Evolutionary conservation across 176 grass and related monocot genomes (phyloP).

Genomic region (Metroxylon sagu): DNA sequence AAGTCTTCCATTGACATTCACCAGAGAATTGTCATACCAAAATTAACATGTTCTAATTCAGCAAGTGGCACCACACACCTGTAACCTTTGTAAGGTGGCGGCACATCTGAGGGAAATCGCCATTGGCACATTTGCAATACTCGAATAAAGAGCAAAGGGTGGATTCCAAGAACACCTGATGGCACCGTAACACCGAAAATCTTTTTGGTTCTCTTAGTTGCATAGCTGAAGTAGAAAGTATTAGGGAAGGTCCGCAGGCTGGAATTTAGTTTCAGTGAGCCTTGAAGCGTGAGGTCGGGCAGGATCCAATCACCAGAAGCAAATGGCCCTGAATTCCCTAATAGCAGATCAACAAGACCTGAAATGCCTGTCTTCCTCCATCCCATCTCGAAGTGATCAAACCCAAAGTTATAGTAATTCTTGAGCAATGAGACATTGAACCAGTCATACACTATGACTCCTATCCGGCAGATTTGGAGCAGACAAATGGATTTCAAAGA

Average conservation of each 20-base stretch:
- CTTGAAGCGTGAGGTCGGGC: constrained; percentile 57
- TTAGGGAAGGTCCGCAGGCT: constrained; percentile 30
- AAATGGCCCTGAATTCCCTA: constrained; percentile 43
- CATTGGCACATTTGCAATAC: constrained; percentile 61
- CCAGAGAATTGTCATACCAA: too few relatives aligned
- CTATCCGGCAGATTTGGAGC: constrained; percentile 46
- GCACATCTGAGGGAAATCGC: constrained; percentile 26
- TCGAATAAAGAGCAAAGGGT: constrained; percentile 53
- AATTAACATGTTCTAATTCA: too few relatives aligned
- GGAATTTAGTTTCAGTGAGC: constrained; percentile 40
- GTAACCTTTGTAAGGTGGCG: constrained; percentile 46
- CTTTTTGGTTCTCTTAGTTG: constrained; percentile 35
- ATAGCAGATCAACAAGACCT: constrained; percentile 28
- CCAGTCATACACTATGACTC: constrained; percentile 52
- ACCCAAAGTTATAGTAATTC: constrained; percentile 81
- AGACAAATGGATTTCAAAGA: constrained; percentile 40
- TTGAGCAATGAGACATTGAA: constrained; percentile 44
- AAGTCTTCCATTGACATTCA: too few relatives aligned
- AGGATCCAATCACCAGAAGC: constrained; percentile 75
- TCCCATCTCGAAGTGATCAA: constrained; percentile 58
- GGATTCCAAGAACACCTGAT: constrained; percentile 32
- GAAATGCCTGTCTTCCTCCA: constrained; percentile 18
- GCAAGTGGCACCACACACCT: constrained; percentile 23
- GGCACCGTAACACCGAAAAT: constrained; percentile 29
- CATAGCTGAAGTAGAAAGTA: constrained; percentile 86